Percentiles rank a stretch among this genome's conserved stretches.
phyloP scores from a whole-genome alignment of 2,329 filamentous ascomycete genomes.

The Sphaceloma murrayae region DNA sequence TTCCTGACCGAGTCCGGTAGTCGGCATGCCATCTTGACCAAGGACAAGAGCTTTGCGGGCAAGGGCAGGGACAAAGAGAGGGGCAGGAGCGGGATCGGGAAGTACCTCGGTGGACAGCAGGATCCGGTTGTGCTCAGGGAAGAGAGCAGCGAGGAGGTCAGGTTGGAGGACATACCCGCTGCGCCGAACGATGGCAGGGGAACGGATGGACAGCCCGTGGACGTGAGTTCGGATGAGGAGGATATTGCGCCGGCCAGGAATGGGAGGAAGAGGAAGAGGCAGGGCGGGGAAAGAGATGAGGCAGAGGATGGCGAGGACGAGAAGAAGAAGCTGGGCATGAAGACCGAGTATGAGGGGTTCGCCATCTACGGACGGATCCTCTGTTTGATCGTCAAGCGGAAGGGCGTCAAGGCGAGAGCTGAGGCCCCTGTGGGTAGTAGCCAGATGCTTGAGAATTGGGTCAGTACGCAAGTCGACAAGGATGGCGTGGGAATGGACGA shows the following conservation, averaged over 20 bases:
- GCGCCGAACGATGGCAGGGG: conserved; percentile 23
- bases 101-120: conserved; percentile 25
- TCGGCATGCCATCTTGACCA: conserved; percentile 76
- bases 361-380: conserved; percentile 89
- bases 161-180: conserved; percentile 49
- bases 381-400: conserved; percentile 77
- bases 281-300: conserved; percentile 21
- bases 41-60: conserved; percentile 58
- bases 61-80: conserved; percentile 1
- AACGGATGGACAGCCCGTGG: neutral
- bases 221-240: conserved; percentile 25
- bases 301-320: conserved; percentile 44
- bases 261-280: conserved; percentile 22
- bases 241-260: conserved; percentile 23
- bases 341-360: conserved; percentile 88
- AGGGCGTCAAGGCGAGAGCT: conserved; percentile 37
- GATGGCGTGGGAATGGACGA: conserved; percentile 14
- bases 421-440: conserved; percentile 24
- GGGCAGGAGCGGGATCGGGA: conserved; percentile 11
- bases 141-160: conserved; percentile 51
- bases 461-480: conserved; percentile 27
- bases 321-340: conserved; percentile 84
- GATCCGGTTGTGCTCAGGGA: conserved; percentile 41
- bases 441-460: conserved; percentile 34
- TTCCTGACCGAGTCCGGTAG: conserved; percentile 82